Evolutionary conservation across 192 early-diverging fungal genomes (phyloP).

Genomic region (Coemansia sp.): DNA sequence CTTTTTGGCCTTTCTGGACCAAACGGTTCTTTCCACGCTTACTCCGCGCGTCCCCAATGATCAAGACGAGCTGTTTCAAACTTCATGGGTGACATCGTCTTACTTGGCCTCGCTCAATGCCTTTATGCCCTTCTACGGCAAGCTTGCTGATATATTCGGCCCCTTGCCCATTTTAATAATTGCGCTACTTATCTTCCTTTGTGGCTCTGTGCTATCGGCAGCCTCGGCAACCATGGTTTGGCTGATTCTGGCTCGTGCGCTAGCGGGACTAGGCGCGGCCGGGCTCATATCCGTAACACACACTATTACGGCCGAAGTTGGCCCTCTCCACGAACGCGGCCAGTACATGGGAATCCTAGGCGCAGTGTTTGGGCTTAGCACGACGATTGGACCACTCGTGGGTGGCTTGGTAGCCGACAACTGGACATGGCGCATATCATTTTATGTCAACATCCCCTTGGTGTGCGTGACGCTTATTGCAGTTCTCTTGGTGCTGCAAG

Average conservation of each 20-base stretch:
- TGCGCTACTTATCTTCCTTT: slow-evolving; percentile 54
- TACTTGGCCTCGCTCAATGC: slow-evolving; percentile 58
- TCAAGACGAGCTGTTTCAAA: slow-evolving; percentile 56
- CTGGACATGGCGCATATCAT: slow-evolving; percentile 69
- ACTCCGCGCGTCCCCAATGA: slow-evolving; percentile 59
- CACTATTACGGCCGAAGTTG: slow-evolving; percentile 65
- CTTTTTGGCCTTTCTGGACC: slow-evolving; percentile 66
- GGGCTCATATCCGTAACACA: slow-evolving; percentile 58
- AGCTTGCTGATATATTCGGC: slow-evolving; percentile 72
- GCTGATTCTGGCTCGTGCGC: slow-evolving; percentile 51
- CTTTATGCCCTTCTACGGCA: slow-evolving; percentile 66
- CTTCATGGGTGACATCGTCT: slow-evolving; percentile 64
- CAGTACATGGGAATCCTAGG: slow-evolving; percentile 75
- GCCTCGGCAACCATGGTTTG: slow-evolving; percentile 47
- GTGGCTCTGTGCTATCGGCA: slow-evolving; percentile 58
- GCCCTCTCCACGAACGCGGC: slow-evolving; percentile 57
- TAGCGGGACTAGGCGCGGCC: slow-evolving; percentile 57
- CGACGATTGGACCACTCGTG: slow-evolving; percentile 71
- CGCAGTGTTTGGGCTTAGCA: slow-evolving; percentile 68
- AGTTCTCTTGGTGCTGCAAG: slow-evolving; percentile 53
- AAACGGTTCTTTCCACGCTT: slow-evolving; percentile 67
- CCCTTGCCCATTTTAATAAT: slow-evolving; percentile 40
- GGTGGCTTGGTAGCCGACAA: slow-evolving; percentile 75
- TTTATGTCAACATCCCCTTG: slow-evolving; percentile 82
- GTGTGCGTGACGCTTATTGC: slow-evolving; percentile 57